Percentiles rank a stretch among this genome's conserved stretches.
phyloP scores from a whole-genome alignment of 2,329 filamentous ascomycete species.

The Sarocladium strictum region DNA sequence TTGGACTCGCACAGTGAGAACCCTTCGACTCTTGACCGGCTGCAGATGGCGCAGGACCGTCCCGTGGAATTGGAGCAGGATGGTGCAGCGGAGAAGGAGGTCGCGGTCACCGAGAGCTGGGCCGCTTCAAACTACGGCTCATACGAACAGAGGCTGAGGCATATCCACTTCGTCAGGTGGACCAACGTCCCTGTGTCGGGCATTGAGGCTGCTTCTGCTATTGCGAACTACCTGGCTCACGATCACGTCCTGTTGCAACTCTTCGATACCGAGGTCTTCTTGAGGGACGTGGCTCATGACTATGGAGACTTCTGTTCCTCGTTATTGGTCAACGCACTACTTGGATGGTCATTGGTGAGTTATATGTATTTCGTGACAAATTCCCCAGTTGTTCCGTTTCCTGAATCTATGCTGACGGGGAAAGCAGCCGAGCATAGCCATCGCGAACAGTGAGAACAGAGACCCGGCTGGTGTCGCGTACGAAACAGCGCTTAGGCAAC shows the following conservation, averaged over 20 bases:
- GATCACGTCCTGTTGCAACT: slow-evolving; percentile 31
- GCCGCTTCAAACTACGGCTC: not conserved
- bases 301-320: slow-evolving; percentile 23
- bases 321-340: slow-evolving; percentile 28
- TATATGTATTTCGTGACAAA: no score
- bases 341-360: slow-evolving; percentile 28
- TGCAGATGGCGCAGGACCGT: not conserved
- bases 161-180: slow-evolving; percentile 10
- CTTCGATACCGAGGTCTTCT: slow-evolving; percentile 28
- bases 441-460: not conserved
- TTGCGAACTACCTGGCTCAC: slow-evolving; percentile 28
- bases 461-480: not conserved
- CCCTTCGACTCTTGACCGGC: not conserved
- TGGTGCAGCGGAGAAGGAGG: not conserved
- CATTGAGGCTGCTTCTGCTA: slow-evolving; percentile 12
- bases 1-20: slow-evolving; percentile 10
- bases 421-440: not conserved
- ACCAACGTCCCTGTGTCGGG: slow-evolving; percentile 7
- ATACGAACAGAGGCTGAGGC: not conserved
- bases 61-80: not conserved
- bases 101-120: not conserved
- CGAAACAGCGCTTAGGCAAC: slow-evolving; percentile 1
- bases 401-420: not conserved
- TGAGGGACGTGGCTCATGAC: slow-evolving; percentile 23
- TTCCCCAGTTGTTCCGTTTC: no score